Evolutionary conservation across 768 basidiomycete genomes (phyloP), one percentile per base, ranked within the genome.

Genomic region (Tephrocybe rancida): DNA sequence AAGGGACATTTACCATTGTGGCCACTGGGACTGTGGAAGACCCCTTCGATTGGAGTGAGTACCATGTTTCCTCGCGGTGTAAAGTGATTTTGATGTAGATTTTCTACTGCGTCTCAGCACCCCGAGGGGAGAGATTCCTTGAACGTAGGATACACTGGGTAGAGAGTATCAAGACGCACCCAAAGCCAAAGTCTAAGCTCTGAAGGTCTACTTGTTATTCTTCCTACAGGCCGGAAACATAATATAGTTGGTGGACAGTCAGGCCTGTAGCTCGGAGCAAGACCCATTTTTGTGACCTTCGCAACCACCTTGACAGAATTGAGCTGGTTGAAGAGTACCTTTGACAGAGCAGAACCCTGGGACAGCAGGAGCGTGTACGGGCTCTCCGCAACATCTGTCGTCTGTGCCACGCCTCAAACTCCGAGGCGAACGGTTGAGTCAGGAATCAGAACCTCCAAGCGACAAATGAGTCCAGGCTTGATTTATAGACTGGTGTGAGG

Each of bases 391-490:
- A 84, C 76, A 77, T 92, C 91, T 63, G 83, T 83, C 19, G 84
- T 86, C 48, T 84, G 87, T 0, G 84, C 81, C 54, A 88, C 88
- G 19, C 91, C 77, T 88, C 96, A 95, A 14, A 98, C 80, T 67
- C 98, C 97, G 25, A 97, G 73, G 27, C 90, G 83, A 26, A 98
- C 97, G 3, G 91, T 96, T 64, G 95, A 90, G 71, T 99, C 97
- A 39, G n/a, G n/a, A n/a, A n/a, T n/a, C n/a, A 96, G 87, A 68
- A 98, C 97, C 35, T 85, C 87, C 59, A 98, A 95, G 27, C 96
- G 83, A 3, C 92, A 87, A 51, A 97, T 94, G 46, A 99, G 78
- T 7, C 92, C 82, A 0, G 94, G 94, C 97, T 86, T 7, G 84
- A 82, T 63, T 84, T 88, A 76, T 93, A 97, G 46, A 96, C 79